These are phyloP conservation scores for Pythium phragmiticola DNA, from an alignment of 352 stramenopile genomes.

Conservation along the genomic window DNA sequence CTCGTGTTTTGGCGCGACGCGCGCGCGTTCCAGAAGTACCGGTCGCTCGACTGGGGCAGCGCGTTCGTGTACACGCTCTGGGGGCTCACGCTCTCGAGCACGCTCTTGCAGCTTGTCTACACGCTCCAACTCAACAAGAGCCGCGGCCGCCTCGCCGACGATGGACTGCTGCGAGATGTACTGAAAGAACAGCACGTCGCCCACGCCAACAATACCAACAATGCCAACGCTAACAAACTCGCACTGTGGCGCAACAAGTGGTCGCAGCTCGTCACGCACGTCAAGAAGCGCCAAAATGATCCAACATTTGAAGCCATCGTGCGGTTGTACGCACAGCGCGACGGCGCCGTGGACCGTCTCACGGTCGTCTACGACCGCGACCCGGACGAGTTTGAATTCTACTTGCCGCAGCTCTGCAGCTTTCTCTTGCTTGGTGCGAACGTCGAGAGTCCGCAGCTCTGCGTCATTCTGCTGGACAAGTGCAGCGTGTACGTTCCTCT, in stretches of 20 bases:
- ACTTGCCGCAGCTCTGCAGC: constrained; percentile 80
- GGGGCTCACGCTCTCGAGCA: constrained; percentile 44
- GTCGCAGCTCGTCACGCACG: constrained; percentile 68
- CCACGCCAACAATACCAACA: constrained; percentile 10
- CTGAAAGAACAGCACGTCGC: constrained; percentile 33
- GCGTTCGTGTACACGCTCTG: constrained; percentile 61
- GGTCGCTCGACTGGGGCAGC: constrained; percentile 41
- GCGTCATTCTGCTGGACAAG: constrained; percentile 68
- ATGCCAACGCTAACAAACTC: constrained; percentile 45
- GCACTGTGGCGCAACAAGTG: constrained; percentile 72
- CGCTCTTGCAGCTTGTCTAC: constrained; percentile 66
- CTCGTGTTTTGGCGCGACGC: constrained; percentile 60
- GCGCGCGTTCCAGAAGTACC: constrained; percentile 47
- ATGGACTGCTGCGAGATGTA: constrained; percentile 63
- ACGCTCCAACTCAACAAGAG: constrained; percentile 79
- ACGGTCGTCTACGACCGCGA: constrained; percentile 50
- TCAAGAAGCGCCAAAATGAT: constrained; percentile 59
- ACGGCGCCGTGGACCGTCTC: constrained; percentile 58
- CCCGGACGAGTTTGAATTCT: constrained; percentile 78
- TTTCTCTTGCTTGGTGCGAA: constrained; percentile 78
- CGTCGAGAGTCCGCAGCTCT: constrained; percentile 60
- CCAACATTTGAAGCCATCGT: constrained; percentile 82
- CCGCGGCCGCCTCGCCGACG: constrained; percentile 57
- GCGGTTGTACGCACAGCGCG: constrained; percentile 79
- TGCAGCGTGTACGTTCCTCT: constrained; percentile 52